Percentiles rank a stretch among this genome's conserved stretches.
Evolutionary conservation across 805 yeast genomes (phyloP).

Genomic region (Candida arabinofermentans): DNA sequence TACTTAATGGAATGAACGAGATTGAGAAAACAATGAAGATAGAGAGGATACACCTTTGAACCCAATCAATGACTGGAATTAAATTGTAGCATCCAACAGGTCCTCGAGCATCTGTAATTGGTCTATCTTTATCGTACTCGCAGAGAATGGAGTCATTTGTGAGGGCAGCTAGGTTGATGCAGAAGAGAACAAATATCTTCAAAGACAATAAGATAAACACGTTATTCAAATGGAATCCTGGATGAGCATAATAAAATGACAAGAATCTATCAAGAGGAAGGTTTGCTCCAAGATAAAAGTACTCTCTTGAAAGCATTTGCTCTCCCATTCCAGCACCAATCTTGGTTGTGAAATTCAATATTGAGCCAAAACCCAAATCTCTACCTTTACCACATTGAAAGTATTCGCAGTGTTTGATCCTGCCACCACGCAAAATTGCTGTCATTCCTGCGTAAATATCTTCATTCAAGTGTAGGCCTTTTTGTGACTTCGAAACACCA

Average conservation of each 20-base stretch:
- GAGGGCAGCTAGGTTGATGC: slow-evolving; percentile 59
- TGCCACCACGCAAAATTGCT: slow-evolving; percentile 74
- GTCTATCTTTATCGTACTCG: slow-evolving; percentile 51
- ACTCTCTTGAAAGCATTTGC: slow-evolving; percentile 78
- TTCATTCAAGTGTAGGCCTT: slow-evolving; percentile 77
- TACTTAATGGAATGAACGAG: slow-evolving; percentile 69
- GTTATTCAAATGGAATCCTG: slow-evolving; percentile 81
- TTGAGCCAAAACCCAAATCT: slow-evolving; percentile 81
- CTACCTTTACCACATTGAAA: slow-evolving; percentile 85
- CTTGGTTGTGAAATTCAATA: slow-evolving; percentile 75
- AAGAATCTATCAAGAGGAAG: slow-evolving; percentile 74
- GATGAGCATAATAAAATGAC: slow-evolving; percentile 80
- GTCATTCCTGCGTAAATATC: slow-evolving; percentile 87
- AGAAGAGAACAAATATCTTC: slow-evolving; percentile 54
- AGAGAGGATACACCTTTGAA: slow-evolving; percentile 67
- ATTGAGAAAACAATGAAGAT: slow-evolving; percentile 71
- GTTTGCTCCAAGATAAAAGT: slow-evolving; percentile 73
- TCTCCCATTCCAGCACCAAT: slow-evolving; percentile 93
- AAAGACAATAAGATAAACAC: slow-evolving; percentile 68
- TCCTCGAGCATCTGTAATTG: slow-evolving; percentile 55
- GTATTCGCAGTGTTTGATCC: slow-evolving; percentile 79
- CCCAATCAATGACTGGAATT: slow-evolving; percentile 70
- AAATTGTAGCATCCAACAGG: slow-evolving; percentile 74
- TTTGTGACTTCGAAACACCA: slow-evolving; percentile 82
- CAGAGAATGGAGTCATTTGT: slow-evolving; percentile 61